phyloP scores from a whole-genome alignment of 129 eudicot species.

The Lonicera japonica region DNA sequence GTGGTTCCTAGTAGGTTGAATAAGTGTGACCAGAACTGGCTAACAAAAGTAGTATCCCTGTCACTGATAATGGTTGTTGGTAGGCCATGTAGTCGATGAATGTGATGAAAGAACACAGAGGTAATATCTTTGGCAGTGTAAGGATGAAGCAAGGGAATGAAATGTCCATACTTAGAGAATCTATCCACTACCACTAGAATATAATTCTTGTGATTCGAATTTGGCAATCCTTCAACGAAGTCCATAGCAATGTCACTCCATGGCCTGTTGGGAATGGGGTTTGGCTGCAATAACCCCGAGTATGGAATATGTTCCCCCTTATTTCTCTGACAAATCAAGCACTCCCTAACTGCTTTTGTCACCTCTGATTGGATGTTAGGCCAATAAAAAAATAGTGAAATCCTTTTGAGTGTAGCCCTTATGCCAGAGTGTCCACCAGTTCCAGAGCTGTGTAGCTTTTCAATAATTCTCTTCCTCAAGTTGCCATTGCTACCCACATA shows the following conservation, averaged over 20 bases:
- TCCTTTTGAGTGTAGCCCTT: constrained; percentile 3
- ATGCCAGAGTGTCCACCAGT: not conserved
- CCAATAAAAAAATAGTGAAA: not conserved
- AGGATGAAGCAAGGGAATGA: constrained; percentile 5
- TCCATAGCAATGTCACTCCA: constrained; percentile 6
- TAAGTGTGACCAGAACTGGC: no score
- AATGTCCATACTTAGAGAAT: not conserved
- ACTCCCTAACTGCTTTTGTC: not conserved
- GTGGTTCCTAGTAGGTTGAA: no score
- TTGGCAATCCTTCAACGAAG: constrained; percentile 4
- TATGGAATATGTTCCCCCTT: not conserved
- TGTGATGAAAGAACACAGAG: not conserved
- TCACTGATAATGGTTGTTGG: no score
- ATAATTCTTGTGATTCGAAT: not conserved
- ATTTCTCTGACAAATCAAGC: not conserved
- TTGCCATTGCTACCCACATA: no score
- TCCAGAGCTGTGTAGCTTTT: not conserved
- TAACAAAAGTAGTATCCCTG: no score
- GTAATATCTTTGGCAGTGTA: not conserved
- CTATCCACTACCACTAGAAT: constrained; percentile 12
- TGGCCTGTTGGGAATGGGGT: not conserved
- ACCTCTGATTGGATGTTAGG: not conserved
- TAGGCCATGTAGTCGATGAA: constrained; percentile 10
- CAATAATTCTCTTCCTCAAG: not conserved
- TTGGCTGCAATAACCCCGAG: not conserved